These are phyloP conservation scores for Hymenoscyphus scutula DNA, from an alignment of 2,329 filamentous ascomycete genomes.

Conservation along the genomic window DNA sequence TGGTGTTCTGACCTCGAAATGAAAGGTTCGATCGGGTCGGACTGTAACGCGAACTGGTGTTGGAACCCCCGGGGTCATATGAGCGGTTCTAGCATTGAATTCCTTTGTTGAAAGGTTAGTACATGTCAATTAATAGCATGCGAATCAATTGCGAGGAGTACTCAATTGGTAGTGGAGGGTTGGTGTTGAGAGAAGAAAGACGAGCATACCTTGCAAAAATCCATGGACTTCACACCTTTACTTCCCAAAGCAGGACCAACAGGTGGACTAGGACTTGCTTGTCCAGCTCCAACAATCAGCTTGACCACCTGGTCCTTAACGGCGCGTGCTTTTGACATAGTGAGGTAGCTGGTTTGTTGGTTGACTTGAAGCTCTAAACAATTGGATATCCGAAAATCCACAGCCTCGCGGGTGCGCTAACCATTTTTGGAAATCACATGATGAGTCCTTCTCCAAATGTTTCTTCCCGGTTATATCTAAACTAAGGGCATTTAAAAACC, in stretches of 20 bases:
- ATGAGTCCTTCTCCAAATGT: background rate
- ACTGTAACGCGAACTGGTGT: constrained; percentile 89
- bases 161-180: background rate
- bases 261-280: constrained; percentile 90
- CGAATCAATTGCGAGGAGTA: background rate
- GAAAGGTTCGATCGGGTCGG: constrained; percentile 87
- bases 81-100: constrained; percentile 91
- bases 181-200: background rate
- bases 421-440: background rate
- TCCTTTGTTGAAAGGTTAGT: constrained; percentile 57
- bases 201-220: constrained; percentile 86
- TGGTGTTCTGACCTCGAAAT: constrained; percentile 89
- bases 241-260: constrained; percentile 94
- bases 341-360: constrained; percentile 14
- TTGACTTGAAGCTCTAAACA: background rate
- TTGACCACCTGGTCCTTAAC: constrained; percentile 77
- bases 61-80: constrained; percentile 78
- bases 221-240: constrained; percentile 98
- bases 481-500: no score
- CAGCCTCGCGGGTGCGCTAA: background rate
- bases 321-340: constrained; percentile 37
- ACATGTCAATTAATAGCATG: constrained; percentile 3
- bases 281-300: constrained; percentile 93
- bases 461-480: no score
- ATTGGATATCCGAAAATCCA: background rate